Evolutionary conservation across 2,329 filamentous ascomycete species (phyloP).

Genomic region (Grosmannia penicillata): DNA sequence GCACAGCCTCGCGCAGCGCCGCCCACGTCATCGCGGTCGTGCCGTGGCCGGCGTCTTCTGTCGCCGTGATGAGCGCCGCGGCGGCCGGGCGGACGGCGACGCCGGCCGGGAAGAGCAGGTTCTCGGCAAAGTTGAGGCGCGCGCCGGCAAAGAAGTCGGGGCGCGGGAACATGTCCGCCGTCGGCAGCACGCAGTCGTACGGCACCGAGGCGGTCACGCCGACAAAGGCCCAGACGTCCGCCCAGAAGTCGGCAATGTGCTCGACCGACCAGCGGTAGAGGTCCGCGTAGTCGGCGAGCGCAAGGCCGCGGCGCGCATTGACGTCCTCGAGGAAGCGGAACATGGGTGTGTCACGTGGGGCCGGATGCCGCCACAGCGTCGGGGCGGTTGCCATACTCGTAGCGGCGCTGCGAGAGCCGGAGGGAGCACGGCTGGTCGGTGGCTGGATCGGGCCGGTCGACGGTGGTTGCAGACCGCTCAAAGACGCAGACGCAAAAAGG

Average conservation of each 20-base stretch:
- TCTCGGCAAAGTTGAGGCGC: slow-evolving; percentile 85
- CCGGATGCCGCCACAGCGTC: slow-evolving; percentile 54
- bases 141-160: slow-evolving; percentile 73
- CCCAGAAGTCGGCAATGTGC: slow-evolving; percentile 67
- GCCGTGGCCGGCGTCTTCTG: slow-evolving; percentile 35
- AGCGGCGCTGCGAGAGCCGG: no score
- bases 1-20: slow-evolving; percentile 64
- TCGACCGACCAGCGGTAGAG: slow-evolving; percentile 77
- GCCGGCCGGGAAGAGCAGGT: slow-evolving; percentile 60
- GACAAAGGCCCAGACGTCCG: slow-evolving; percentile 69
- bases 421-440: no score
- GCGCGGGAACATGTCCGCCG: slow-evolving; percentile 67
- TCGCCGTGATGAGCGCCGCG: slow-evolving; percentile 64
- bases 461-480: no score
- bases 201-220: slow-evolving; percentile 54
- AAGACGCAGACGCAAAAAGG: no score
- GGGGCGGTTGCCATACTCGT: background rate
- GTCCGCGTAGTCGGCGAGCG: slow-evolving; percentile 52
- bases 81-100: slow-evolving; percentile 42
- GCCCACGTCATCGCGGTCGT: slow-evolving; percentile 50
- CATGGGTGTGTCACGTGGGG: slow-evolving; percentile 54
- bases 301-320: slow-evolving; percentile 49
- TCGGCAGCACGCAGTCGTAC: slow-evolving; percentile 53
- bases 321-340: slow-evolving; percentile 56
- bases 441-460: no score